Evolutionary conservation across 1,284 basidiomycete species (phyloP), one percentile per base, ranked within the genome.

Genomic region (Schizopora paradoxa): DNA sequence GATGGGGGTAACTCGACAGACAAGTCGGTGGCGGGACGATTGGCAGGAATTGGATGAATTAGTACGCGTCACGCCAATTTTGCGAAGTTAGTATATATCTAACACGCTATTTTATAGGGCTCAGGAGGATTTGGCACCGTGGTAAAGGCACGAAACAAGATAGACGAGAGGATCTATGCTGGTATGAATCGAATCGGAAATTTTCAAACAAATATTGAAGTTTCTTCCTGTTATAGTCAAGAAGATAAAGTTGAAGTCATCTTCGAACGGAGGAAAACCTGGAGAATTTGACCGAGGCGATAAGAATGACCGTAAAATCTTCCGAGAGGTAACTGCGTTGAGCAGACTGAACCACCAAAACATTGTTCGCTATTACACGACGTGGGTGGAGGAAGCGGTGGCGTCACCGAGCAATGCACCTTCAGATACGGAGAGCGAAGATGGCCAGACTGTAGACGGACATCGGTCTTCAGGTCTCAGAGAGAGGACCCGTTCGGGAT

Each of bases 111-210:
- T 35, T 26, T 36, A 38, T 51, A 90, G 86, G 93, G 94, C 1
- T 88, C 86, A 60, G 93, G 93, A 1, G 92, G 87, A 0, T 98
- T 94, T 61, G 92, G 93, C 0, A 87, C 89, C 18, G 94, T 97
- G 0, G 91, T 96, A 35, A 97, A 97, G 63, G 93, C 92, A 1
- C 73, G 84, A 43, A 94, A 97, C 60, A 88, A 82, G 65, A 77
- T 88, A 26, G 86, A 89, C 61, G 72, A 62, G 25, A 69, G 78
- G 25, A 81, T 83, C 45, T 87, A 86, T 56, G 86, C 89, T 3
- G 79, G 82, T 82, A 42, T 13, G 68, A 65, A 25, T 22, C 14
- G n/a, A 41, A 45, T 40, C 14, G 25, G 18, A 7, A 8, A 13
- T 14, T 13, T 21, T 23, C 14, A 34, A n/a, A 14, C n/a, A 25